Evolutionary conservation across 192 early-diverging fungal species (phyloP).

Genomic region (Linnemannia schmuckeri): DNA sequence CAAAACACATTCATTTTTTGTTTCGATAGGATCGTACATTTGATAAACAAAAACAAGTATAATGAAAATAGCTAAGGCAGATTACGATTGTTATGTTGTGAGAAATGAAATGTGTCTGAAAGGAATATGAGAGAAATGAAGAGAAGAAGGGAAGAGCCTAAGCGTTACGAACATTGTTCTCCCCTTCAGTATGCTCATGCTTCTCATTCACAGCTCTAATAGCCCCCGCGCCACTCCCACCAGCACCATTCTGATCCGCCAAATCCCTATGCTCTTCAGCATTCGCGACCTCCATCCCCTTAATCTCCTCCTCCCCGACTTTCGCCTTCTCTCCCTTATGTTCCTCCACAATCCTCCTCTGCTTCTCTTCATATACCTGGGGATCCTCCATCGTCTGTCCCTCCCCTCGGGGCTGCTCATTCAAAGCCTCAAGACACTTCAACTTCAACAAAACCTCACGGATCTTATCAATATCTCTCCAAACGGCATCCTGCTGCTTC

Average conservation of each 20-base stretch:
- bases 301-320: background rate
- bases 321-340: background rate
- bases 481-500: conserved; percentile 62
- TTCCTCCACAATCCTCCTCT: background rate
- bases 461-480: conserved; percentile 53
- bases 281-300: conserved; percentile 4
- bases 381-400: conserved; percentile 22
- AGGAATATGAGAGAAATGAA: too few relatives aligned
- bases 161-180: background rate
- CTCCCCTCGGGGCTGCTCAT: conserved; percentile 17
- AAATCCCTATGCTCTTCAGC: background rate
- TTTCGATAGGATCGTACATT: too few relatives aligned
- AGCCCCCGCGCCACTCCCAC: background rate
- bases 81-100: too few relatives aligned
- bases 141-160: background rate
- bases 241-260: background rate
- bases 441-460: conserved; percentile 52
- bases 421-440: conserved; percentile 52
- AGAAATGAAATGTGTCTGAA: too few relatives aligned
- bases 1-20: too few relatives aligned
- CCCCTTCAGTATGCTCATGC: background rate
- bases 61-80: too few relatives aligned
- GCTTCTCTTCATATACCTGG: conserved; percentile 1
- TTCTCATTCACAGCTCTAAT: conserved; percentile 10
- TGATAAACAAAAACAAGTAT: background rate